Conservation (phyloP, 2,329 filamentous ascomycete species). For the Colletotrichum sidae region DNA sequence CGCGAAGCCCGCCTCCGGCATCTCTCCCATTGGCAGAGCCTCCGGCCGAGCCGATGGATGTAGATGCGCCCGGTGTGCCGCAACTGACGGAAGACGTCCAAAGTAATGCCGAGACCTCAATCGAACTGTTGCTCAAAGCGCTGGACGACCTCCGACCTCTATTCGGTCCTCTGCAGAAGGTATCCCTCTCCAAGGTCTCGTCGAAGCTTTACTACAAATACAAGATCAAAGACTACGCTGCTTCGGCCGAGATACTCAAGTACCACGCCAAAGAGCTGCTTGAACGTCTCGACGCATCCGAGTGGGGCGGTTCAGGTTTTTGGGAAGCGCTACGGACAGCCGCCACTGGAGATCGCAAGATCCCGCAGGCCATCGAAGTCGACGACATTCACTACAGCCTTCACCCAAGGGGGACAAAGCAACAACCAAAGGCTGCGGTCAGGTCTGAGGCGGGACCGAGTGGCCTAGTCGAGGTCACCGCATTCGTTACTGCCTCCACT, state of each 20-base stretch:
- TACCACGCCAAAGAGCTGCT: constrained; percentile 51
- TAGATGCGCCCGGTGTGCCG: constrained; percentile 11
- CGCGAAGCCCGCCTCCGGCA: constrained; percentile 6
- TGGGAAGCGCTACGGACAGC: constrained; percentile 45
- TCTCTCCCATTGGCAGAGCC: no score
- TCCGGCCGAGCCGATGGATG: constrained; percentile 27
- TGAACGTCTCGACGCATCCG: constrained; percentile 29
- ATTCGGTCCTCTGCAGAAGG: constrained; percentile 32
- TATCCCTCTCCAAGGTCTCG: constrained; percentile 44
- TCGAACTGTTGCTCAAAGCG: constrained; percentile 38
- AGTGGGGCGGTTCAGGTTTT: constrained; percentile 46
- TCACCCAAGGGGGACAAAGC: not conserved
- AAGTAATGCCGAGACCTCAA: no score
- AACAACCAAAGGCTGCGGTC: constrained; percentile 3
- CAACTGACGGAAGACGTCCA: no score
- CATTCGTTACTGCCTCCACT: no score
- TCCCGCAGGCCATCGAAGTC: constrained; percentile 13
- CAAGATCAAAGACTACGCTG: constrained; percentile 49
- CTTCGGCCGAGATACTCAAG: constrained; percentile 46
- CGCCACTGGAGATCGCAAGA: constrained; percentile 17
- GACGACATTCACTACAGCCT: constrained; percentile 17
- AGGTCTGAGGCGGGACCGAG: not conserved
- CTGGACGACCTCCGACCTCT: constrained; percentile 45
- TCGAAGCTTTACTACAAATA: constrained; percentile 49
- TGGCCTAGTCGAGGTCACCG: not conserved